Conservation (phyloP, 352 stramenopile genomes). For the Pythium grandisporangium region DNA sequence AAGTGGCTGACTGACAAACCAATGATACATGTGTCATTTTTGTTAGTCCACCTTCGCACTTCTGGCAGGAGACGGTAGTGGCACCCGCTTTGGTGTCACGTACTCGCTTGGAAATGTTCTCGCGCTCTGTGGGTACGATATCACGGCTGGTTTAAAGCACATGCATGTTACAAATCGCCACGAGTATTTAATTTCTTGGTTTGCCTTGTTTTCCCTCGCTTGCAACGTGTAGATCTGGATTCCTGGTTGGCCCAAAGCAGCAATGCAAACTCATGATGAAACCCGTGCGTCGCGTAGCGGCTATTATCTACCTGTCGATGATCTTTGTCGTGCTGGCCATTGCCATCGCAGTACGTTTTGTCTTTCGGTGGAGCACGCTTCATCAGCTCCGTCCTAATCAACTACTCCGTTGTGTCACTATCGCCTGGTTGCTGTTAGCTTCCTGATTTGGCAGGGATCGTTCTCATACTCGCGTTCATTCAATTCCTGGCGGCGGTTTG, state of each 20-base stretch:
- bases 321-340: constrained; percentile 67
- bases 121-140: constrained; percentile 70
- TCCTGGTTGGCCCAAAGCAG: constrained; percentile 71
- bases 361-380: neutral
- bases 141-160: too few relatives aligned
- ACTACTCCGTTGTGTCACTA: too few relatives aligned
- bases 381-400: too few relatives aligned
- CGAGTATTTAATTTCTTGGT: neutral
- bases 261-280: constrained; percentile 86
- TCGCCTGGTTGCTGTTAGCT: too few relatives aligned
- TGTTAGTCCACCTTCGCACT: constrained; percentile 73
- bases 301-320: constrained; percentile 69
- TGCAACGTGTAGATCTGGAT: constrained; percentile 64
- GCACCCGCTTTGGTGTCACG: constrained; percentile 72
- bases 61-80: constrained; percentile 51
- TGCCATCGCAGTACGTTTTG: constrained; percentile 42
- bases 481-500: constrained; percentile 69
- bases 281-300: constrained; percentile 59
- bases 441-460: constrained; percentile 55
- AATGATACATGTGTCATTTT: too few relatives aligned
- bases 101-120: constrained; percentile 82
- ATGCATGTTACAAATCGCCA: too few relatives aligned
- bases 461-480: constrained; percentile 71
- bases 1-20: too few relatives aligned
- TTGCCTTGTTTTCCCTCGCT: too few relatives aligned